A percentile compares a stretch with the other conserved stretches of the same genome.
phyloP scores from a whole-genome alignment of 1,284 basidiomycete genomes.

The Ceratobasidium papillatum region DNA sequence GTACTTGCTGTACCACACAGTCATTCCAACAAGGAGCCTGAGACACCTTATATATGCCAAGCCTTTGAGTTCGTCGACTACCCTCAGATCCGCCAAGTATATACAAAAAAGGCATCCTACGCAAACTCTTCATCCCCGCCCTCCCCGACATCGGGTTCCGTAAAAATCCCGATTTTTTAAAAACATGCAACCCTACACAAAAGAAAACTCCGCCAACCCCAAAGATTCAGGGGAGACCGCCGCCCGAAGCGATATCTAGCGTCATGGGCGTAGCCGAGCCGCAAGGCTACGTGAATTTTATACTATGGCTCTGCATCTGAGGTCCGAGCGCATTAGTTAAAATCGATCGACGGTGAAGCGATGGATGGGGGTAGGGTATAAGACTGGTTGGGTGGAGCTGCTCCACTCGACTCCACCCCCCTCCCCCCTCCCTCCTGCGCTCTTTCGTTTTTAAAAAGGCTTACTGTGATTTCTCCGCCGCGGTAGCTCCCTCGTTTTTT shows the following conservation, averaged over 20 bases:
- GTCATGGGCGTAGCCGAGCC: slow-evolving; percentile 2
- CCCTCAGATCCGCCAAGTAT: not conserved
- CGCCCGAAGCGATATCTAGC: slow-evolving; percentile 44
- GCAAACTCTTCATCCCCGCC: too few species aligned
- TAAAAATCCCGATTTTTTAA: too few species aligned
- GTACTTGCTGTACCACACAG: not conserved
- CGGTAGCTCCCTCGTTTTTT: slow-evolving; percentile 95
- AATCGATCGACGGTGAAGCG: slow-evolving; percentile 26
- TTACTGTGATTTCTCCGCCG: slow-evolving; percentile 90
- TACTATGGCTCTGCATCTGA: slow-evolving; percentile 82
- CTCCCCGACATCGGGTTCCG: not conserved
- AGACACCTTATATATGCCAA: not conserved
- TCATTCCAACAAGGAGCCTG: not conserved
- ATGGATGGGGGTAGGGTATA: slow-evolving; percentile 37
- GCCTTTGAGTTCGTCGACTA: not conserved
- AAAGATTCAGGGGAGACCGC: slow-evolving; percentile 46
- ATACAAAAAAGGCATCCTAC: not conserved
- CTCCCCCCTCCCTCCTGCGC: not conserved
- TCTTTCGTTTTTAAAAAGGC: slow-evolving; percentile 47
- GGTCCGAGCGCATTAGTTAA: slow-evolving; percentile 31
- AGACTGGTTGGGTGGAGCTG: not conserved
- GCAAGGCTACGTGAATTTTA: slow-evolving; percentile 71
- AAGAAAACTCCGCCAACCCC: not conserved
- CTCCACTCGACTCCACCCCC: not conserved
- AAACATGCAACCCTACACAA: slow-evolving; percentile 18